Conservation (phyloP, 2,329 filamentous ascomycete species). For the Aphanocladium album region DNA sequence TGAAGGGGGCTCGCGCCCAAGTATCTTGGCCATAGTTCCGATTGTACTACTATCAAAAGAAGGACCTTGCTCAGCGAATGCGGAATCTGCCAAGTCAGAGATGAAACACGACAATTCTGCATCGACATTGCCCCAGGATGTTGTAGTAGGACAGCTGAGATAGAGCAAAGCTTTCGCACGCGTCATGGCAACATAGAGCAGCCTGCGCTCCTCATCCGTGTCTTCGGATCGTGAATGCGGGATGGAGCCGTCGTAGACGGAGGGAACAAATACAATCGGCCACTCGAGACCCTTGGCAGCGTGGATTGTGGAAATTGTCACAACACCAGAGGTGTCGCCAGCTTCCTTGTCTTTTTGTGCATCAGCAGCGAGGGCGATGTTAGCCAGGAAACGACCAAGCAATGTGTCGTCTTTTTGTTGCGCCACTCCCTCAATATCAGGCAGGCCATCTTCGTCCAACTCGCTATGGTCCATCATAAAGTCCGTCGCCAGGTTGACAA, state of each 20-base stretch:
- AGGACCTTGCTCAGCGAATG: conserved; percentile 60
- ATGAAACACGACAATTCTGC: conserved; percentile 71
- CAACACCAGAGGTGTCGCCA: conserved; percentile 52
- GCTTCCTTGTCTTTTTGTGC: conserved; percentile 59
- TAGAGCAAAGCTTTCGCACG: conserved; percentile 82
- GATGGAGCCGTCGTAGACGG: conserved; percentile 83
- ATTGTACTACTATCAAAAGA: conserved; percentile 60
- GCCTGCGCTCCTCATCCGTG: conserved; percentile 75
- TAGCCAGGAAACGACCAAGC: conserved; percentile 78
- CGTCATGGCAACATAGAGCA: conserved; percentile 97
- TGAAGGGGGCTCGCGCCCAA: conserved; percentile 57
- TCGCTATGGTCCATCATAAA: conserved; percentile 46
- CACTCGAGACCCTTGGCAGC: conserved; percentile 94
- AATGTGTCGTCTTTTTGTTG: conserved; percentile 55
- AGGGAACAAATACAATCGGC: conserved; percentile 91
- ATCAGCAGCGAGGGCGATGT: conserved; percentile 80
- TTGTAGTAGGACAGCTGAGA: conserved; percentile 71
- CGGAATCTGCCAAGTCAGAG: conserved; percentile 35
- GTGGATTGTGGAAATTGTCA: conserved; percentile 95
- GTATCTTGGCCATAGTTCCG: conserved; percentile 63
- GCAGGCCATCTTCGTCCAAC: conserved; percentile 50
- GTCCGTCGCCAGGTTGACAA: conserved; percentile 74
- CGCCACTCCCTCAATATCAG: conserved; percentile 65
- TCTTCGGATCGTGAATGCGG: conserved; percentile 85
- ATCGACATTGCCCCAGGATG: conserved; percentile 52